phyloP scores from a whole-genome alignment of 1,284 basidiomycete species.

The Trametes polyzona region DNA sequence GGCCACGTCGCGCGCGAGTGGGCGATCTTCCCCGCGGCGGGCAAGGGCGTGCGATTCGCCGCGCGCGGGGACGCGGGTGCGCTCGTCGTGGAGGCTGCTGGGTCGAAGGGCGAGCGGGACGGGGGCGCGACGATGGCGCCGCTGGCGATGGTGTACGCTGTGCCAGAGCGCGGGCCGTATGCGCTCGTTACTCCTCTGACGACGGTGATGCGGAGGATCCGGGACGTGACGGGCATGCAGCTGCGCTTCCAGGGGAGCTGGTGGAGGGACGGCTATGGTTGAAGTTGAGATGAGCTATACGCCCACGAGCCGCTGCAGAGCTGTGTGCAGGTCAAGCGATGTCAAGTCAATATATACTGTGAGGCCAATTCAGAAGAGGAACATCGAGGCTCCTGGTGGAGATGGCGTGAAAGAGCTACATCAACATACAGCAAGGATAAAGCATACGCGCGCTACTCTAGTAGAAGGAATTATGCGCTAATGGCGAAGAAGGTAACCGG shows the following conservation, averaged over 20 bases:
- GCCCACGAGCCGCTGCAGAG: no score
- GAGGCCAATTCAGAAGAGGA: no score
- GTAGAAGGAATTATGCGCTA: no score
- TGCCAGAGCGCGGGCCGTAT: constrained; percentile 26
- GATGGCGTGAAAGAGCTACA: no score
- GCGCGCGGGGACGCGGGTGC: constrained; percentile 25
- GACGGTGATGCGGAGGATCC: constrained; percentile 23
- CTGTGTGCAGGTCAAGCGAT: no score
- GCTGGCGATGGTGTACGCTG: constrained; percentile 22
- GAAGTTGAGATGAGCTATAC: no score
- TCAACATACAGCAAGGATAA: neutral
- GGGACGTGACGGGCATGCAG: constrained; percentile 24
- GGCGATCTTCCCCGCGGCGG: constrained; percentile 21
- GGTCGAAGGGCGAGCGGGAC: constrained; percentile 2
- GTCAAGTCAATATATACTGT: no score
- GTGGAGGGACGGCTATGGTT: constrained; percentile 16
- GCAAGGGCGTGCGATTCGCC: constrained; percentile 18
- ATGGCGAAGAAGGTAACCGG: no score
- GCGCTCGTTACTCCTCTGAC: constrained; percentile 26
- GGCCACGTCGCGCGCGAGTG: constrained; percentile 25
- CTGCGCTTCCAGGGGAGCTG: constrained; percentile 25
- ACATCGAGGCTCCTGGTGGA: no score
- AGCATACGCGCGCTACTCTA: neutral
- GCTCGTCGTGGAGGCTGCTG: constrained; percentile 15
- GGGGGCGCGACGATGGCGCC: constrained; percentile 10